Percentiles rank a stretch among this genome's conserved stretches.
Conservation (phyloP, 169 alveolate species). For the Eimeria sp. region DNA sequence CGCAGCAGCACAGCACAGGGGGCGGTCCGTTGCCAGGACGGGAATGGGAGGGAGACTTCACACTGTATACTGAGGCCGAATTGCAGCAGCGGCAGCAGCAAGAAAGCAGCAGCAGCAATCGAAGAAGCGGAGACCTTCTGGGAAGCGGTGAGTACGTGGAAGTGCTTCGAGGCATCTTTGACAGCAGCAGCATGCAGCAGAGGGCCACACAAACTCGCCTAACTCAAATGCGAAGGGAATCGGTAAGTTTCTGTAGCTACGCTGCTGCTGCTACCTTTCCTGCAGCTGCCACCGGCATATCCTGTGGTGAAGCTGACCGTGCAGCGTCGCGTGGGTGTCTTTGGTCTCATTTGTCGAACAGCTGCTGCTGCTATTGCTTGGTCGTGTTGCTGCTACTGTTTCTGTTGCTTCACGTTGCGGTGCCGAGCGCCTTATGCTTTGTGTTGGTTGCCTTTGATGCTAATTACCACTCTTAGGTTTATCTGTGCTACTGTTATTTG, state of each 20-base stretch:
- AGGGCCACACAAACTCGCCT: constrained; percentile 64
- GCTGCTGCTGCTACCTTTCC: neutral
- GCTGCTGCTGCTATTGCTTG: neutral
- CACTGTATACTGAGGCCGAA: constrained; percentile 43
- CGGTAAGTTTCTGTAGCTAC: neutral
- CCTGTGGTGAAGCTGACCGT: neutral
- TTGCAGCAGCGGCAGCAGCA: constrained; percentile 31
- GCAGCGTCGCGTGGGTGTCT: neutral
- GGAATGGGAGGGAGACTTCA: constrained; percentile 37
- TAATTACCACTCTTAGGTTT: neutral
- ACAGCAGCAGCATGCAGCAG: constrained; percentile 77
- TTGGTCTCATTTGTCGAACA: neutral
- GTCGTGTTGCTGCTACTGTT: neutral
- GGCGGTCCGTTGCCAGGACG: neutral
- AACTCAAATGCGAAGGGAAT: constrained; percentile 41
- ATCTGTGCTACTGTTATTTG: neutral
- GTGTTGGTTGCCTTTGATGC: neutral
- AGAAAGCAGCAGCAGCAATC: constrained; percentile 24
- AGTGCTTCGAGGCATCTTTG: constrained; percentile 70
- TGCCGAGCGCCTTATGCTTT: neutral
- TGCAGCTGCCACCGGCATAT: neutral
- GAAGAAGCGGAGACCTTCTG: constrained; percentile 14
- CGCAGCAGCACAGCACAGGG: constrained; percentile 12
- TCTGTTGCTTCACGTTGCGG: neutral
- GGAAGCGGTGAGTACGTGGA: constrained; percentile 70